Evolutionary conservation across 139 green algal genomes (phyloP).

Genomic region (Chlorella sp.): DNA sequence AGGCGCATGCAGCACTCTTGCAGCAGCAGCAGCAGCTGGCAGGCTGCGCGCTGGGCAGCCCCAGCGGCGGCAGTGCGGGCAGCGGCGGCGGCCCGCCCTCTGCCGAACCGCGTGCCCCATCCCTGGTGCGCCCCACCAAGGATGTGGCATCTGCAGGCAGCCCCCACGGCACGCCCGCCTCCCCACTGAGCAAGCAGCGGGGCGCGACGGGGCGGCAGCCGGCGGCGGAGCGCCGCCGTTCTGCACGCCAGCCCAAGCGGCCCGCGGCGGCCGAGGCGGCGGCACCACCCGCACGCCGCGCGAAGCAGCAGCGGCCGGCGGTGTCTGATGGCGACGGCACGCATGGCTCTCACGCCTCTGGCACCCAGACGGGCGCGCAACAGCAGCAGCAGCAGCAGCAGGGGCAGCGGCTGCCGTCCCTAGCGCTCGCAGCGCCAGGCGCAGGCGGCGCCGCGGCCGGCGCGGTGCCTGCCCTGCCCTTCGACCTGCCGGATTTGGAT

Average conservation of each 20-base stretch:
- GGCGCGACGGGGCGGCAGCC: too few species aligned
- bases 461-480: neutral
- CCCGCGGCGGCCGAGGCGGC: too few species aligned
- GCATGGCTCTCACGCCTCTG: too few species aligned
- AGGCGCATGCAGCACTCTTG: too few species aligned
- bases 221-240: neutral
- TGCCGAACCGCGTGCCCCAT: neutral
- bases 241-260: too few species aligned
- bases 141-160: neutral
- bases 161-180: neutral
- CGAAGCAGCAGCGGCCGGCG: neutral
- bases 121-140: neutral
- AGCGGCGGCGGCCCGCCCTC: neutral
- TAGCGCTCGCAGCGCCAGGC: neutral
- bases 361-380: neutral
- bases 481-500: constrained; percentile 5
- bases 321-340: too few species aligned
- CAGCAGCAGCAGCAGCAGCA: too few species aligned
- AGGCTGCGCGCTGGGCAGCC: too few species aligned
- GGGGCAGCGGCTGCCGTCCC: neutral
- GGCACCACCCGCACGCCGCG: neutral
- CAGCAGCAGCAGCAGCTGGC: too few species aligned
- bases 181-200: neutral
- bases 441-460: neutral
- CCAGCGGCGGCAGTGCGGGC: neutral